These are phyloP conservation scores for Rhynchosporium graminicola DNA, from an alignment of 2,329 filamentous ascomycete genomes.

Conservation along the genomic window DNA sequence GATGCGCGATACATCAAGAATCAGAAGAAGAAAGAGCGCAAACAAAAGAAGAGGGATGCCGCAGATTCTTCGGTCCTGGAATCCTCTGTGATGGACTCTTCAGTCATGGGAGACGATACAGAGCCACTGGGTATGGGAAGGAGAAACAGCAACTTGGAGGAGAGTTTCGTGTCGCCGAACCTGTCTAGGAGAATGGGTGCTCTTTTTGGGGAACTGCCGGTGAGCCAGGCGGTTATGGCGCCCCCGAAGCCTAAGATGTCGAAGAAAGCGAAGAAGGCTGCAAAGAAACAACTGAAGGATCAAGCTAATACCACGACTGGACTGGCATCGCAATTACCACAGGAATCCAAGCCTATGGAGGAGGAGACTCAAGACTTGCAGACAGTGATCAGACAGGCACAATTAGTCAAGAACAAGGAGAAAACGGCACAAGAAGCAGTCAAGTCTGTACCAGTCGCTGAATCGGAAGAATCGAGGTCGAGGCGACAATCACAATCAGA, in stretches of 20 bases:
- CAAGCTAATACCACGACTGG: background rate
- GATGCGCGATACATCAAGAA: background rate
- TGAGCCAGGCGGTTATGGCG: background rate
- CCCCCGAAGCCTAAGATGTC: background rate
- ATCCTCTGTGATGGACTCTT: slow-evolving; percentile 10
- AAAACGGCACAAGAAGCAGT: background rate
- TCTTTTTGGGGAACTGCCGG: background rate
- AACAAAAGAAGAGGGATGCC: slow-evolving; percentile 7
- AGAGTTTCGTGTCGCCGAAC: background rate
- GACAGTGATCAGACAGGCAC: slow-evolving; percentile 7
- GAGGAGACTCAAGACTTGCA: slow-evolving; percentile 14
- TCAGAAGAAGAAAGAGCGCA: slow-evolving; percentile 12
- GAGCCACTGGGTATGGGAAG: background rate
- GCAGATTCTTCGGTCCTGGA: slow-evolving; percentile 2
- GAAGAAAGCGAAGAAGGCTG: background rate
- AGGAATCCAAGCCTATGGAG: slow-evolving; percentile 4
- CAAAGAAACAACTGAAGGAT: slow-evolving; percentile 1
- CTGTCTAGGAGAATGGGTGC: slow-evolving; percentile 2
- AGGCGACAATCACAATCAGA: background rate
- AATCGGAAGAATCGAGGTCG: background rate
- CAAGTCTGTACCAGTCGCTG: background rate
- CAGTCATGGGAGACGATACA: slow-evolving; percentile 3
- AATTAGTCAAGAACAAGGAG: slow-evolving; percentile 5
- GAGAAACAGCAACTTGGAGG: background rate
- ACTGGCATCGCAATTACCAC: background rate